Conservation (phyloP, 2,329 filamentous ascomycete species). For the Calonectria naviculata region DNA sequence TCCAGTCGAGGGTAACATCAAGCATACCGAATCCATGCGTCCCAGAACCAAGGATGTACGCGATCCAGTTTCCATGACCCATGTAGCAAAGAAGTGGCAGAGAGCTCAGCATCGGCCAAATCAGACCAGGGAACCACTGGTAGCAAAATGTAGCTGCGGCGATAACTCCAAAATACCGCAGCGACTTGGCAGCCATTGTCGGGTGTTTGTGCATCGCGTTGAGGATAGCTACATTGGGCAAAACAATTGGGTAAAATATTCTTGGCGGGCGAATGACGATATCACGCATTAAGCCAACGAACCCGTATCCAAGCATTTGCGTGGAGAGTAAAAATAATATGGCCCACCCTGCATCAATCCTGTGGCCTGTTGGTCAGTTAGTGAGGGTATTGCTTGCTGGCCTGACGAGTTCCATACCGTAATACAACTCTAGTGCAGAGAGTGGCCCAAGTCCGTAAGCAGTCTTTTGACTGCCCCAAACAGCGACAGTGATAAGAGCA, state of each 20-base stretch:
- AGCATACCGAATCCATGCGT: not conserved
- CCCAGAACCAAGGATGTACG: not conserved
- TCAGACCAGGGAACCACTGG: not conserved
- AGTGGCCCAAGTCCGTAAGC: not conserved
- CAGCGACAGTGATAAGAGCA: not conserved
- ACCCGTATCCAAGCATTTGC: not conserved
- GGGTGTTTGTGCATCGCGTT: not conserved
- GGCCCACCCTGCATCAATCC: not conserved
- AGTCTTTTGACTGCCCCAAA: not conserved
- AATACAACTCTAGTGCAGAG: not conserved
- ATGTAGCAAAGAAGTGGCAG: not conserved
- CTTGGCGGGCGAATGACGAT: not conserved
- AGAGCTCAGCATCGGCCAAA: not conserved
- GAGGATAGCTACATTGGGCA: not conserved
- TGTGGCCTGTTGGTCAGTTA: not conserved
- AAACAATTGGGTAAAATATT: not conserved
- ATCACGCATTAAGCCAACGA: not conserved
- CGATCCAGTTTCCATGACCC: not conserved
- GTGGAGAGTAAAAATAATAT: not conserved
- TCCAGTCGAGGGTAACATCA: not conserved
- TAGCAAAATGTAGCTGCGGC: not conserved
- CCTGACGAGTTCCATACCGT: not conserved
- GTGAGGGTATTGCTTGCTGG: too few species aligned
- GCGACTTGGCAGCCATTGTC: not conserved
- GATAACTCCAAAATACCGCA: not conserved